Evolutionary conservation across 805 yeast species (phyloP).

Genomic region (Zygosaccharomyces gambellarensis): DNA sequence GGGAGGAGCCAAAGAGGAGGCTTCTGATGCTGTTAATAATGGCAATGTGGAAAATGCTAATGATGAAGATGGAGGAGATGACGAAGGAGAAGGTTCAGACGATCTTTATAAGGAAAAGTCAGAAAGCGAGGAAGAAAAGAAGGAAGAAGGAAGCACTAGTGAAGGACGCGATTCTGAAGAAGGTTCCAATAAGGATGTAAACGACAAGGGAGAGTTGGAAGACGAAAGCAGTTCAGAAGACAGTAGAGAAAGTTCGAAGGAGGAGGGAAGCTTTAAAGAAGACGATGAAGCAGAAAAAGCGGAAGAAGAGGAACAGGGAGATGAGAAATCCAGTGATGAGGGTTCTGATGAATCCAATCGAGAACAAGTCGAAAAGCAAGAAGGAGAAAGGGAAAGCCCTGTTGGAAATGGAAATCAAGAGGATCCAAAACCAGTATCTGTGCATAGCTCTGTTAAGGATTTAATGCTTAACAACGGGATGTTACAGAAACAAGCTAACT

Average conservation of each 20-base stretch:
- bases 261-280: background rate
- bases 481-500: constrained; percentile 31
- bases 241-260: constrained; percentile 14
- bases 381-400: background rate
- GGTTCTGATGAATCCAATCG: constrained; percentile 2
- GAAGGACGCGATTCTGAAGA: constrained; percentile 7
- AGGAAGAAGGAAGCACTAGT: constrained; percentile 3
- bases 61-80: background rate
- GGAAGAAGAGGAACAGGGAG: background rate
- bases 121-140: constrained; percentile 6
- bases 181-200: constrained; percentile 2
- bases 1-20: background rate
- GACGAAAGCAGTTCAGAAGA: constrained; percentile 2
- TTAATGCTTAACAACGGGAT: constrained; percentile 25
- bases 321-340: constrained; percentile 1
- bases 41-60: background rate
- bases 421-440: constrained; percentile 6
- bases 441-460: constrained; percentile 7
- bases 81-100: constrained; percentile 4
- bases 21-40: background rate
- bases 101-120: constrained; percentile 12
- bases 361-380: constrained; percentile 2
- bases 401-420: constrained; percentile 15
- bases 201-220: background rate
- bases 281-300: background rate